Conservation (phyloP, 441 rosid species). For the Jatropha multifida region DNA sequence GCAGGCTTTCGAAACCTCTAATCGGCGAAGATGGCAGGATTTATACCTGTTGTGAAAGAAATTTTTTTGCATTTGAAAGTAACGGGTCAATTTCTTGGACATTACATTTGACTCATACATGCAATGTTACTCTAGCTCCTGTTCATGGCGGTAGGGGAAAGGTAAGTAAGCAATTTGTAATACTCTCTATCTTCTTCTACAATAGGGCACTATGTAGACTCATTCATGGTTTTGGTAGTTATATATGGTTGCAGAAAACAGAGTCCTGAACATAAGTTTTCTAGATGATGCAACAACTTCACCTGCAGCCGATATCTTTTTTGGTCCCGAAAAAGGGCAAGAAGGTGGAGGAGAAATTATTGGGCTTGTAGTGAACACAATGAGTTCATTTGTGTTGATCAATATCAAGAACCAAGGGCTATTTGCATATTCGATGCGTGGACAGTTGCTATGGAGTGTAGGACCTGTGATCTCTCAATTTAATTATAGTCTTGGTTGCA, state of each 20-base stretch:
- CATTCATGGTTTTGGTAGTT: constrained; percentile 45
- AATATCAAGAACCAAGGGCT: constrained; percentile 58
- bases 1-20: constrained; percentile 59
- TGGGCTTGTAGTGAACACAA: constrained; percentile 62
- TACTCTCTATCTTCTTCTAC: no score
- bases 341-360: constrained; percentile 40
- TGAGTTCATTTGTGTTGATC: constrained; percentile 60
- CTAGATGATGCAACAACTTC: constrained; percentile 40
- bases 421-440: constrained; percentile 45
- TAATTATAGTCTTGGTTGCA: constrained; percentile 71
- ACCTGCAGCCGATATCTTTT: constrained; percentile 50
- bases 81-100: constrained; percentile 85
- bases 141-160: constrained; percentile 56
- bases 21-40: constrained; percentile 65
- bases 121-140: constrained; percentile 45
- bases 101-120: constrained; percentile 49
- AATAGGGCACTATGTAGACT: constrained; percentile 8
- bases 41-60: constrained; percentile 62
- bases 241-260: constrained; percentile 69
- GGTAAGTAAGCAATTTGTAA: constrained; percentile 31
- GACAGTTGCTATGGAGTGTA: constrained; percentile 68
- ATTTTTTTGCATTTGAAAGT: constrained; percentile 59
- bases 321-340: constrained; percentile 55
- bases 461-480: constrained; percentile 59
- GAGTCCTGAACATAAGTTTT: constrained; percentile 52